Conservation (phyloP, 1,139 yeast genomes). For the Blastobotrys persicus region DNA sequence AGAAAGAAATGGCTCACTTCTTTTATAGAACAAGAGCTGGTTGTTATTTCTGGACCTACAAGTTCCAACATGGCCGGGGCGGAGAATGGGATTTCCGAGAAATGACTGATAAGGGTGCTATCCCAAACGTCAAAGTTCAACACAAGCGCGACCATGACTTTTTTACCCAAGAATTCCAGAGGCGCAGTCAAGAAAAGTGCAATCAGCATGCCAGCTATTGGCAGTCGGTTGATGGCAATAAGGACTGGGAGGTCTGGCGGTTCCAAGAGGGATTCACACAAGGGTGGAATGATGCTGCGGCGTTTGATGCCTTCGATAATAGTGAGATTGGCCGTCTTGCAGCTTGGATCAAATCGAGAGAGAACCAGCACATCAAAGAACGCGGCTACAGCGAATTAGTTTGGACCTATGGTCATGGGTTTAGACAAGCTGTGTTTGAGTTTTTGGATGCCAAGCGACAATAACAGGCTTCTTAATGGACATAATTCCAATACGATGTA, state of each 20-base stretch:
- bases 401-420: slow-evolving; percentile 94
- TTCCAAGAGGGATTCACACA: slow-evolving; percentile 70
- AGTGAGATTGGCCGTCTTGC: slow-evolving; percentile 69
- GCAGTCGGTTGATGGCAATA: slow-evolving; percentile 56
- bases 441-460: slow-evolving; percentile 20
- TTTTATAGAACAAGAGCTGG: slow-evolving; percentile 60
- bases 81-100: slow-evolving; percentile 95
- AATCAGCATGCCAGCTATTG: slow-evolving; percentile 63
- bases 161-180: slow-evolving; percentile 19
- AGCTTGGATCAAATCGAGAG: slow-evolving; percentile 61
- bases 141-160: slow-evolving; percentile 41
- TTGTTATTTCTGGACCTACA: slow-evolving; percentile 85
- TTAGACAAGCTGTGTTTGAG: slow-evolving; percentile 53
- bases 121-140: slow-evolving; percentile 39
- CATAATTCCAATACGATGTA: no score
- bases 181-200: slow-evolving; percentile 45
- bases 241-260: slow-evolving; percentile 75
- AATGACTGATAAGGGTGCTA: slow-evolving; percentile 66
- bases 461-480: no score
- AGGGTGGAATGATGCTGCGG: slow-evolving; percentile 70
- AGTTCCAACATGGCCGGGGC: slow-evolving; percentile 84
- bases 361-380: slow-evolving; percentile 54
- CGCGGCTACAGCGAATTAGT: slow-evolving; percentile 54
- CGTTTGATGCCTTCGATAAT: slow-evolving; percentile 66
- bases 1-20: slow-evolving; percentile 46